Evolutionary conservation across 345 rosid genomes (phyloP), one percentile per base, ranked within the genome.

Genomic region (Garcia nutans): DNA sequence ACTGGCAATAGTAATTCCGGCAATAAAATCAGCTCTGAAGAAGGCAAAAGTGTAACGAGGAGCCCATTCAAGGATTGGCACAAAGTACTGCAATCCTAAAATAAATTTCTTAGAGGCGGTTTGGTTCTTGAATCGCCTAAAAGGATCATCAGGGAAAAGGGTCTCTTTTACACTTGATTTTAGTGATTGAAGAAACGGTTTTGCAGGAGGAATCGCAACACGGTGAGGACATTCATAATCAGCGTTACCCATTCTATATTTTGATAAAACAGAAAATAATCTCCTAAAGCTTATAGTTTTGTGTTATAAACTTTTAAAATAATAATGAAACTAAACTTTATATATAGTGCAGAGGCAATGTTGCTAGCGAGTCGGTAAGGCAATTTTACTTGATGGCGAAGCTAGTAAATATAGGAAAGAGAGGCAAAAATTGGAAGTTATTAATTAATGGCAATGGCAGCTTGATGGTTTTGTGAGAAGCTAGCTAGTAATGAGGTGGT

Each of bases 1-100:
- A 79, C 91, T 86, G 23, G 89, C 89, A 73, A 85, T 88, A 76
- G 89, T 88, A 64, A 88, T 80, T 26, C 89, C 89, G 5, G 89
- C 80, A 0, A 86, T 73, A 45, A 85, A 62, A 77, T 88, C 89
- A 24, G 87, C 84, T 66, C 52, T 77, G 64, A 88, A 82, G 75
- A 76, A 72, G 20, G 47, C 41, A 15, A 79, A 76, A 50, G 26
- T 88, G 74, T 88, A 86, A 22, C 72, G 59, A 62, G 87, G 83
- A 3, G 74, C 86, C 91, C 89, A 88, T 75, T 85, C 74, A 0
- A 86, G 72, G 42, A 88, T 75, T 20, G 89, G 89, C 44, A 85
- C 81, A 49, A 88, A 73, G 67, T 81, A 77, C 76, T 86, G 86
- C 73, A 85, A n/a, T 55, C 82, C 89, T 0, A 88, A 62, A 33